Evolutionary conservation across 2,329 filamentous ascomycete species (phyloP).

Genomic region (Cladobotryum protrusum): DNA sequence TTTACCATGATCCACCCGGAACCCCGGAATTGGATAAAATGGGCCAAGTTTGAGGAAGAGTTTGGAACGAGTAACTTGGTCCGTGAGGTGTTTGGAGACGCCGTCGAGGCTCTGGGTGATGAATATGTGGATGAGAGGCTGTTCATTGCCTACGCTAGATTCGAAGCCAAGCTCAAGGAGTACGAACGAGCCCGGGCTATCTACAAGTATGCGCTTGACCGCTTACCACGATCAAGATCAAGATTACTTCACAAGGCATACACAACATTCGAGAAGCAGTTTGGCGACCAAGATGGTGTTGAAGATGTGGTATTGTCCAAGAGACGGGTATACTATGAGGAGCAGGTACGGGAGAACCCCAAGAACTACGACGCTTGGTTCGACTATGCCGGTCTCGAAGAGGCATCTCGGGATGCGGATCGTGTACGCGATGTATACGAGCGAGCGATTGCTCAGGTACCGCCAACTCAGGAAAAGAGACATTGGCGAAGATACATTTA

Average conservation of each 20-base stretch:
- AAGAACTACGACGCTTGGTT: slow-evolving; percentile 99
- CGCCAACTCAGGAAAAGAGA: slow-evolving; percentile 90
- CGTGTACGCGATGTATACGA: slow-evolving; percentile 91
- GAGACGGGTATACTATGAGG: slow-evolving; percentile 86
- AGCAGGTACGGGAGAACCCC: slow-evolving; percentile 85
- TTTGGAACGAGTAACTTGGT: slow-evolving; percentile 87
- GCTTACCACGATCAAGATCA: slow-evolving; percentile 81
- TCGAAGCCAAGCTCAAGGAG: slow-evolving; percentile 91
- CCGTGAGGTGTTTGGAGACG: slow-evolving; percentile 81
- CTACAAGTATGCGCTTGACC: slow-evolving; percentile 93
- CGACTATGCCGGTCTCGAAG: slow-evolving; percentile 86
- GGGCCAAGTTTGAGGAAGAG: slow-evolving; percentile 96
- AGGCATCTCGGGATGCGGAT: slow-evolving; percentile 74
- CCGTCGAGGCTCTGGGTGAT: slow-evolving; percentile 84
- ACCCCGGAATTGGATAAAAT: slow-evolving; percentile 96
- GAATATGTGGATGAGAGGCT: slow-evolving; percentile 95
- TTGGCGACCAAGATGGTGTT: slow-evolving; percentile 85
- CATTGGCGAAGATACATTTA: slow-evolving; percentile 98
- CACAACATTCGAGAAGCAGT: slow-evolving; percentile 97
- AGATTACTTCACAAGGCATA: slow-evolving; percentile 85
- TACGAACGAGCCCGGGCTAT: slow-evolving; percentile 90
- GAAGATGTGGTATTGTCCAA: slow-evolving; percentile 96
- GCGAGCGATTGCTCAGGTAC: slow-evolving; percentile 88
- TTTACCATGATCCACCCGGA: slow-evolving; percentile 93
- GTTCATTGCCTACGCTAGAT: slow-evolving; percentile 92